These are phyloP conservation scores for Aspergillus ostianus DNA, from an alignment of 495 filamentous ascomycete species.

Conservation along the genomic window DNA sequence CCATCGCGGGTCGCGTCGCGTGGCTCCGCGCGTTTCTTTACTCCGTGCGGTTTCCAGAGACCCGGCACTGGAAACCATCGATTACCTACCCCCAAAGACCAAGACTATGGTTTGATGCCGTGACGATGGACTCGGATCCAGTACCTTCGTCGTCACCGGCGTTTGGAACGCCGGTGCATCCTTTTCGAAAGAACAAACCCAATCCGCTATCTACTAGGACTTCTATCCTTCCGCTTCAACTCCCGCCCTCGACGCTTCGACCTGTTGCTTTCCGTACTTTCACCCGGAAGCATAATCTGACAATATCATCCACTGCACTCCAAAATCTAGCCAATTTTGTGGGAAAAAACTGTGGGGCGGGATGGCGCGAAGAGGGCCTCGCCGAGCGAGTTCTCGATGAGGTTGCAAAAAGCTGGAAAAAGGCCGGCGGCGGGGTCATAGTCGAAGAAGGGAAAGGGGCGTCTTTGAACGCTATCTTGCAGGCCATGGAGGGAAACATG, in stretches of 20 bases:
- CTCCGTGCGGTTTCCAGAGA: neutral
- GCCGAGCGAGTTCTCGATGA: slow-evolving; percentile 92
- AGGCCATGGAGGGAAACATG: slow-evolving; percentile 79
- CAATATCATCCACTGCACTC: slow-evolving; percentile 83
- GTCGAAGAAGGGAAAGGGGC: slow-evolving; percentile 76
- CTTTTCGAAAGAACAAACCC: slow-evolving; percentile 49
- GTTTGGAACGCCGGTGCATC: slow-evolving; percentile 79
- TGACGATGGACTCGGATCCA: slow-evolving; percentile 38
- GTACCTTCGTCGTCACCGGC: slow-evolving; percentile 87
- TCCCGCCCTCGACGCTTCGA: slow-evolving; percentile 81
- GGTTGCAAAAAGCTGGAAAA: slow-evolving; percentile 86
- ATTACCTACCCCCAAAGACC: too few relatives aligned
- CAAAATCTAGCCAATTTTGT: slow-evolving; percentile 83
- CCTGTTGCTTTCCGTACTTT: slow-evolving; percentile 94
- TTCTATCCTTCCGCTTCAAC: slow-evolving; percentile 81
- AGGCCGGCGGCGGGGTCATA: slow-evolving; percentile 75
- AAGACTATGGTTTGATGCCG: too few relatives aligned
- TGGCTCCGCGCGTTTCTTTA: neutral
- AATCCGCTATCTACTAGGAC: slow-evolving; percentile 56
- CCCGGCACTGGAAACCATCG: too few relatives aligned
- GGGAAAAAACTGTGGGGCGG: slow-evolving; percentile 87
- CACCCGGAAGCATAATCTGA: slow-evolving; percentile 96
- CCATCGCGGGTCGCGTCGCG: neutral
- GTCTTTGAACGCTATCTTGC: slow-evolving; percentile 75
- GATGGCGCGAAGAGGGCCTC: slow-evolving; percentile 93